Base-by-base conservation (phyloP, 257 asterid genomes). In the Fraxinus excelsior region DNA sequence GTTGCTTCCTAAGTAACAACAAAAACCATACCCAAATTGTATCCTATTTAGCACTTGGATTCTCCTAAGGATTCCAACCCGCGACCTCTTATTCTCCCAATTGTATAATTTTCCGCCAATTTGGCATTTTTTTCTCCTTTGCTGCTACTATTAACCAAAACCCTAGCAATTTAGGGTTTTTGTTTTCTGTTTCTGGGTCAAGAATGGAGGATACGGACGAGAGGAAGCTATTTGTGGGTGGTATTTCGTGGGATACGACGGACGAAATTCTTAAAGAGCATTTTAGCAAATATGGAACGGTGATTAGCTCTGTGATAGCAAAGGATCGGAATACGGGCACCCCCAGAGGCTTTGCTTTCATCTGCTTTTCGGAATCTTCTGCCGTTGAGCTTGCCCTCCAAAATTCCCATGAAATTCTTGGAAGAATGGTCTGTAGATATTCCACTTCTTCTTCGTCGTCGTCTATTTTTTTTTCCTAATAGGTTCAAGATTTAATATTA, bases 301-400 rank as follows among this genome's bases (percentile, higher is more conserved):
- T 95, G 69, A 83, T 84, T 76, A 74, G 81, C 51, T 89, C 88
- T 60, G 89, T 78, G 40, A 86, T 91, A 62, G 93, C 92, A 6
- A 87, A 78, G 84, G 93, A 93, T 81, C 88, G 96, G 53, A 11
- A 29, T 65, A 83, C 92, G 8, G 96, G 97, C 0, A 77, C 70
- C 21, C 91, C 97, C 0, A 88, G 98, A 84, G 99, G 99, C 0
- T 95, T 95, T 49, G 98, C 93, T 69, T 95, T 95, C 74, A 91
- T 95, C 70, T 86, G 97, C 29, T 91, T 92, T 70, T 79, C 96
- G 1, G 97, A 95, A 19, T 74, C 92, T 0, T 79, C 93, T 3
- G 87, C 90, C n/a, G 90, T 87, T 25, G 94, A 89, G 49, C 87
- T 86, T 44, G 98, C 97, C 3, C 94, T 95, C 21, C 85, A 81